phyloP scores from a whole-genome alignment of 441 rosid genomes.

The Metrosideros polymorpha region DNA sequence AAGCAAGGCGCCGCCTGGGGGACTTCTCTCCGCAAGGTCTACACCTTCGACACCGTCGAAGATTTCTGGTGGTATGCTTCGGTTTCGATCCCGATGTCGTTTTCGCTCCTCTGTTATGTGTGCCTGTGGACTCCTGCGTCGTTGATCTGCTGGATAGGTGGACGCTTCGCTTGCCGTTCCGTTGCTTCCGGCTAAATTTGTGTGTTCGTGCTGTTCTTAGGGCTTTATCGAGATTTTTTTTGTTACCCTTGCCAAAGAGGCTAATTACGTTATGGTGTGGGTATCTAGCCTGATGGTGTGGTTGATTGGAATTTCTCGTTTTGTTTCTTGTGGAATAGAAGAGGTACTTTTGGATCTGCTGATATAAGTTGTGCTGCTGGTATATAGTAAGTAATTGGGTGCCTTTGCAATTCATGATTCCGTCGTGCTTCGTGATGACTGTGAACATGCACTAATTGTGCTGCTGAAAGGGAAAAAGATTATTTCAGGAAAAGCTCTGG shows the following conservation, averaged over 20 bases:
- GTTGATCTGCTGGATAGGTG: neutral
- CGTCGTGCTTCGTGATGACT: neutral
- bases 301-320: neutral
- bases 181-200: neutral
- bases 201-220: neutral
- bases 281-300: neutral
- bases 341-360: neutral
- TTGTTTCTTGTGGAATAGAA: neutral
- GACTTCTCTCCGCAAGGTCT: constrained; percentile 55
- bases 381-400: neutral
- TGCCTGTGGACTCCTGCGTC: neutral
- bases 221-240: neutral
- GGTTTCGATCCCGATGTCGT: neutral
- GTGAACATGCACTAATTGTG: neutral
- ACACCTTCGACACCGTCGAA: constrained; percentile 82
- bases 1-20: constrained; percentile 91
- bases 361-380: neutral
- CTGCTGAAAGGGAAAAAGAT: neutral
- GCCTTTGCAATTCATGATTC: neutral
- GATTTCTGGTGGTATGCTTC: constrained; percentile 80
- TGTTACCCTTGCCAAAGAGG: neutral
- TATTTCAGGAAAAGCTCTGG: neutral
- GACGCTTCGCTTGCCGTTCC: neutral
- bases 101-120: neutral
- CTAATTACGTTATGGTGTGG: neutral